Base-by-base conservation (phyloP, 2,329 filamentous ascomycete genomes). In the Biscogniauxia sp. region DNA sequence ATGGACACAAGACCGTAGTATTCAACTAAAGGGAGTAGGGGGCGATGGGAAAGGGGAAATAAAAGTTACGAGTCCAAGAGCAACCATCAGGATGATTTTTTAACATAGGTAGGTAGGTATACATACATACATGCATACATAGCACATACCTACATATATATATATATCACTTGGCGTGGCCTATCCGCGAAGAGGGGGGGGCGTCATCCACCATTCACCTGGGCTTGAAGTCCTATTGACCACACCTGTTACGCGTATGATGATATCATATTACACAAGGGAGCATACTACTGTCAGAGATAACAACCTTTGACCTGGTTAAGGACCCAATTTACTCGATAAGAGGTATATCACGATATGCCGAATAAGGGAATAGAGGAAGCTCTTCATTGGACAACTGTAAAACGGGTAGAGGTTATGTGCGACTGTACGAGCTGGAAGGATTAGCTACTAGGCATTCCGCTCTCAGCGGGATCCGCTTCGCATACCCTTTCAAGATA, bases 1-100 rank as follows among this genome's bases (percentile, higher is more conserved):
- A 93, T 72, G 89, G 89, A 17, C 82, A 82, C 66, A 93, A 93
- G 83, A 94, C 91, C 32, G 89, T 93, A 25, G 90, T 93, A 1
- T 93, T 93, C 76, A 80, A 78, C 63, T 79, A 67, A n/a, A 45
- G 2, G 4, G 15, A 2, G 15, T 5, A 45, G 11, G 17, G 17
- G 17, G 5, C 2, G 37, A 45, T 17, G 11, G 37, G 37, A 45
- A 45, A 45, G 6, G 15, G 17, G n/a, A 45, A 45, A 17, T 15
- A 17, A 45, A 45, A 45, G 11, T 32, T 32, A 32, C 28, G 28
- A 45, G 15, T 17, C 15, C 3, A 45, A 45, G 37, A 45, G 37
- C 17, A 45, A 17, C 15, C 2, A 45, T 15, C 3, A 17, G 17
- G 15, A 15, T 45, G 13, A n/a, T 45, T n/a, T 6, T 45, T 13